Conservation (phyloP, 768 basidiomycete genomes). For the Agaricus subrufescens region DNA sequence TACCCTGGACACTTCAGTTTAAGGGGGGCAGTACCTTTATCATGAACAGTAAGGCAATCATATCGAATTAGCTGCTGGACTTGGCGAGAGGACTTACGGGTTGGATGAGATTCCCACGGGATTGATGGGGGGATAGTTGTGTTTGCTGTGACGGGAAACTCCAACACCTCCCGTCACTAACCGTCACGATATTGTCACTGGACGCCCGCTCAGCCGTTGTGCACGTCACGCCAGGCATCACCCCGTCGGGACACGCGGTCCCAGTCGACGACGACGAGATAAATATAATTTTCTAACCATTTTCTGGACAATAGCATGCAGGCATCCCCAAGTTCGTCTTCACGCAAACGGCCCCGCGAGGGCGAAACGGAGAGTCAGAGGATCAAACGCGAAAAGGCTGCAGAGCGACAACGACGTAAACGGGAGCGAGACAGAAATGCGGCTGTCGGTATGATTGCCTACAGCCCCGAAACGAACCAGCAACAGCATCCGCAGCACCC, state of each 20-base stretch:
- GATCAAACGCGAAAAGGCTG: constrained; percentile 81
- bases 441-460: constrained; percentile 38
- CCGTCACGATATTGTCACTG: constrained; percentile 47
- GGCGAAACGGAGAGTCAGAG: constrained; percentile 72
- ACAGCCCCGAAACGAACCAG: constrained; percentile 8
- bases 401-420: constrained; percentile 80
- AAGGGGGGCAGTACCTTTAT: not conserved
- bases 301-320: constrained; percentile 24
- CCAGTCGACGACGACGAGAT: constrained; percentile 14
- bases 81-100: not conserved
- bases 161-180: constrained; percentile 39
- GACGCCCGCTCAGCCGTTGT: constrained; percentile 28
- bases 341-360: constrained; percentile 57
- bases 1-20: not conserved
- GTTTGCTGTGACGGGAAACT: constrained; percentile 29
- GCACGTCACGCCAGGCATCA: constrained; percentile 42
- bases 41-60: not conserved
- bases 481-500: constrained; percentile 28
- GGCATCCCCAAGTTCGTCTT: constrained; percentile 20
- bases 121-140: constrained; percentile 6
- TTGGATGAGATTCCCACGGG: not conserved
- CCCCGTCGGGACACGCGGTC: constrained; percentile 18
- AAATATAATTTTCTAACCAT: constrained; percentile 6
- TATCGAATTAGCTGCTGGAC: not conserved
- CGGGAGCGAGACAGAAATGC: constrained; percentile 60